These are phyloP conservation scores for Cercophora scortea DNA, from an alignment of 495 filamentous ascomycete species.

Conservation along the genomic window DNA sequence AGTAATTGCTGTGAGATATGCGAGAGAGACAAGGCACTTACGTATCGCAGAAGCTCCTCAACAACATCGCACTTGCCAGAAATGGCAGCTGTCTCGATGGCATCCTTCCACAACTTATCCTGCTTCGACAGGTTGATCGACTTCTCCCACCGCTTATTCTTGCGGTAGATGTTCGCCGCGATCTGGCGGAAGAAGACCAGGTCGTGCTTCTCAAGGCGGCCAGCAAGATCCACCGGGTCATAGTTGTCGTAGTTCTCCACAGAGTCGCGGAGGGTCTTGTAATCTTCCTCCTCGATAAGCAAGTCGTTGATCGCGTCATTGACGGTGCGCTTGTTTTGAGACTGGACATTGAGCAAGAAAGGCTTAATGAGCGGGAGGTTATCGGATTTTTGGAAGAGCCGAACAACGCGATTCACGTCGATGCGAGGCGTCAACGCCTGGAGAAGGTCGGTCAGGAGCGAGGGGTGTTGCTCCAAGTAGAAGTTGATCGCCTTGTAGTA, in stretches of 20 bases:
- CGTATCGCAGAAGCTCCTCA: slow-evolving; percentile 91
- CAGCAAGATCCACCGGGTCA: slow-evolving; percentile 89
- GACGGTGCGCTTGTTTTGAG: slow-evolving; percentile 95
- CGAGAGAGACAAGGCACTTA: slow-evolving; percentile 46
- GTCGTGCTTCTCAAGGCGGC: slow-evolving; percentile 90
- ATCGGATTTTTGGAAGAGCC: slow-evolving; percentile 97
- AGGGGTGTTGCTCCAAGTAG: slow-evolving; percentile 94
- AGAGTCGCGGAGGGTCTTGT: slow-evolving; percentile 97
- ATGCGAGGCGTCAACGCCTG: slow-evolving; percentile 86
- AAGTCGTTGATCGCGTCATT: slow-evolving; percentile 98
- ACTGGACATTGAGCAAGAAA: slow-evolving; percentile 93
- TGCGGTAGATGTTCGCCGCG: slow-evolving; percentile 95
- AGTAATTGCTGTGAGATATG: slow-evolving; percentile 11
- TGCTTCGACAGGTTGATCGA: slow-evolving; percentile 98
- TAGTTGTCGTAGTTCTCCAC: slow-evolving; percentile 99
- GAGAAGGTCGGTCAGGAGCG: slow-evolving; percentile 89
- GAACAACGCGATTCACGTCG: slow-evolving; percentile 96
- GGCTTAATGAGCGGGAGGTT: slow-evolving; percentile 98
- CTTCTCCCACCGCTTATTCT: slow-evolving; percentile 99
- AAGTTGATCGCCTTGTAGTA: slow-evolving; percentile 98
- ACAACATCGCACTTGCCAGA: slow-evolving; percentile 86
- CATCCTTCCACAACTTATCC: slow-evolving; percentile 99
- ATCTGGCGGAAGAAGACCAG: slow-evolving; percentile 99
- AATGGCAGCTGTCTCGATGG: slow-evolving; percentile 97
- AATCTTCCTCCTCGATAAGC: slow-evolving; percentile 96